Evolutionary conservation across 2,329 filamentous ascomycete genomes (phyloP).

Genomic region (Pestalotiopsis sp.): DNA sequence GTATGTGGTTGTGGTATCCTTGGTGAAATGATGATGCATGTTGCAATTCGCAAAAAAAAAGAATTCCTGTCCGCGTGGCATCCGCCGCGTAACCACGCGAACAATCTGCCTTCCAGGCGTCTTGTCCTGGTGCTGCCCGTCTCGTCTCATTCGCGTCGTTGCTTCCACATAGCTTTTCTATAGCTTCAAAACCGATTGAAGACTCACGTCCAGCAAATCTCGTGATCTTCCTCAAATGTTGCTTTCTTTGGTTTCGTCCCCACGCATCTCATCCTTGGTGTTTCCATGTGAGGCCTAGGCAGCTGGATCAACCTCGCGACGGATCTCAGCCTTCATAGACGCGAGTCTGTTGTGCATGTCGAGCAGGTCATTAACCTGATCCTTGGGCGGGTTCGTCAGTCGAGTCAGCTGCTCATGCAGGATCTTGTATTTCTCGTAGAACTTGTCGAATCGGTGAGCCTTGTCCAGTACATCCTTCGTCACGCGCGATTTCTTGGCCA

Average conservation of each 20-base stretch:
- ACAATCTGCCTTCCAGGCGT: not conserved
- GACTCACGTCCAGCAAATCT: not conserved
- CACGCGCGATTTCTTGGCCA: constrained; percentile 42
- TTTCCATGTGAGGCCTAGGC: constrained; percentile 11
- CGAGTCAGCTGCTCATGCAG: constrained; percentile 58
- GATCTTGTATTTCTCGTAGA: constrained; percentile 58
- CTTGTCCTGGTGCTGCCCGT: not conserved
- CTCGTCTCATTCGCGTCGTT: not conserved
- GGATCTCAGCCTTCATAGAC: constrained; percentile 62
- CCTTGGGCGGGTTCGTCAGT: constrained; percentile 51
- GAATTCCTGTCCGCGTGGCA: not conserved
- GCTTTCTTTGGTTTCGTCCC: not conserved
- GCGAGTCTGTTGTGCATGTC: constrained; percentile 58
- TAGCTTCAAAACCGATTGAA: not conserved
- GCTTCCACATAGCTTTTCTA: not conserved
- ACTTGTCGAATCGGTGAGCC: constrained; percentile 57
- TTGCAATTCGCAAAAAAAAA: not conserved
- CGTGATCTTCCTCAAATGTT: not conserved
- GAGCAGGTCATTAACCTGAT: constrained; percentile 52
- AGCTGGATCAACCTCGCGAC: constrained; percentile 43
- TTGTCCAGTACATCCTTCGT: constrained; percentile 53
- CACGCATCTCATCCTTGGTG: no score
- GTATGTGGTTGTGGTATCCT: not conserved
- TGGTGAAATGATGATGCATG: not conserved
- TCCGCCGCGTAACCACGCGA: not conserved